Evolutionary conservation across 176 grass and related monocot species (phyloP).

Genomic region (Tillandsia leiboldiana): DNA sequence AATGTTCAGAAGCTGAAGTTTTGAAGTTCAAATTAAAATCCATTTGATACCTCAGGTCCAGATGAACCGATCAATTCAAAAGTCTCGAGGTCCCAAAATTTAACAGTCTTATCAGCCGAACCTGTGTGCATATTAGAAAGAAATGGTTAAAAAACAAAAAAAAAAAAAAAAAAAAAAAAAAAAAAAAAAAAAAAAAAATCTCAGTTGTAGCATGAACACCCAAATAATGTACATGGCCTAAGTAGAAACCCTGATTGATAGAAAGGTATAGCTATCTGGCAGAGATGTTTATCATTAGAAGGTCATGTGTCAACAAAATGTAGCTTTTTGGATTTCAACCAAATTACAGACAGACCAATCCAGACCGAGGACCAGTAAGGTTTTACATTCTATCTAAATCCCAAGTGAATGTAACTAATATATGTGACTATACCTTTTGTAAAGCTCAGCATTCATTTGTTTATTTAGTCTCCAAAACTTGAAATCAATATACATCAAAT

Average conservation of each 20-base stretch:
- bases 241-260: not conserved
- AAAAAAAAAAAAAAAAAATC: not conserved
- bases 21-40: constrained; percentile 9
- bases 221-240: not conserved
- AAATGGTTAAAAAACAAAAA: not conserved
- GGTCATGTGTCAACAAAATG: not conserved
- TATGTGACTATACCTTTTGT: not conserved
- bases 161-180: not conserved
- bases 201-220: not conserved
- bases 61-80: constrained; percentile 89
- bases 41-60: constrained; percentile 59
- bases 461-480: not conserved
- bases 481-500: not conserved
- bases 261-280: not conserved
- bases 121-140: constrained; percentile 37
- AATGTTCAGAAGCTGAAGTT: not conserved
- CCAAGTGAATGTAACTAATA: not conserved
- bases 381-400: not conserved
- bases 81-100: constrained; percentile 97
- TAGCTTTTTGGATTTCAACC: not conserved
- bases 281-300: not conserved
- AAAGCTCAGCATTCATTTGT: not conserved
- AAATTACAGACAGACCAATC: not conserved
- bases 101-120: constrained; percentile 77
- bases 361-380: not conserved